phyloP scores from a whole-genome alignment of 495 filamentous ascomycete genomes.

The Hypoxylon intermedium region DNA sequence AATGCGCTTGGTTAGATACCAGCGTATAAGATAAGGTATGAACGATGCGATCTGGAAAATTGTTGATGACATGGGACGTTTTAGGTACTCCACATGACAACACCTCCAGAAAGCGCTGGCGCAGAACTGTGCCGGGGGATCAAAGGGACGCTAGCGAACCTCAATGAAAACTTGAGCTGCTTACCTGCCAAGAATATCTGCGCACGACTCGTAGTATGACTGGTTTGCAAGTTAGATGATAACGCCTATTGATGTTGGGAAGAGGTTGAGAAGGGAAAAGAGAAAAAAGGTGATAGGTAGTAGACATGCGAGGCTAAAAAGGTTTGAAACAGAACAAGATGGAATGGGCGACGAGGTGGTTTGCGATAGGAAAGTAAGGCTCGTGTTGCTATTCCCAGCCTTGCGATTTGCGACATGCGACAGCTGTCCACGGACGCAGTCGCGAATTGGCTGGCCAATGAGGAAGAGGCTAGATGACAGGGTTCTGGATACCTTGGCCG shows the following conservation, averaged over 20 bases:
- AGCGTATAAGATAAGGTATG: not conserved
- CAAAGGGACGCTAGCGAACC: not conserved
- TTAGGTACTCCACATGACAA: too few relatives aligned
- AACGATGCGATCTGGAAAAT: not conserved
- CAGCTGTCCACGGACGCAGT: not conserved
- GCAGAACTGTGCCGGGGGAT: too few relatives aligned
- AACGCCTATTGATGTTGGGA: too few relatives aligned
- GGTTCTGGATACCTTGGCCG: slow-evolving; percentile 4
- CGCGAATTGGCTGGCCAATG: slow-evolving; percentile 26
- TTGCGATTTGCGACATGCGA: slow-evolving; percentile 7
- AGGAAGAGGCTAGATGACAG: slow-evolving; percentile 2
- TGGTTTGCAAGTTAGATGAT: too few relatives aligned
- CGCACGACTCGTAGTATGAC: not conserved
- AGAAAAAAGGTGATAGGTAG: not conserved
- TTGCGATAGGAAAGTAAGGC: slow-evolving; percentile 2
- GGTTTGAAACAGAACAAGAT: not conserved
- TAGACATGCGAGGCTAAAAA: not conserved
- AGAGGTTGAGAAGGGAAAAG: not conserved
- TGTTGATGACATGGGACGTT: too few relatives aligned
- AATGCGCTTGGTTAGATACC: slow-evolving; percentile 6
- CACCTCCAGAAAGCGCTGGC: too few relatives aligned
- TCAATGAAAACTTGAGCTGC: not conserved
- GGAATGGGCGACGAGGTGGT: not conserved
- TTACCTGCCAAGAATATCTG: slow-evolving; percentile 5
- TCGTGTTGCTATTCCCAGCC: slow-evolving; percentile 10